Base-by-base conservation (phyloP, 2,329 filamentous ascomycete species). In the Monilinia polystroma region DNA sequence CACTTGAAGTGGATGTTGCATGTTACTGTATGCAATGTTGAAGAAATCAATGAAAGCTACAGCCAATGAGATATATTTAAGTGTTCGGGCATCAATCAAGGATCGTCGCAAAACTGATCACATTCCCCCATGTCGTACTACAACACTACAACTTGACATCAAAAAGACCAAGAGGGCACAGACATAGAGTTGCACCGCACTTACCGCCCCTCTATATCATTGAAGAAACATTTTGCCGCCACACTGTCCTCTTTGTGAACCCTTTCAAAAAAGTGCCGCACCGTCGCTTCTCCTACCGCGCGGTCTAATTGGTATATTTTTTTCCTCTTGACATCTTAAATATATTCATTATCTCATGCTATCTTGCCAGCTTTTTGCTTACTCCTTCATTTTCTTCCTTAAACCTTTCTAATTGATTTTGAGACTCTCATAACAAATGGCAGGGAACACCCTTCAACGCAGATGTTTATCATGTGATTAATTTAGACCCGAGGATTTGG, bases 151-250 rank as follows among this genome's bases (percentile, higher is more conserved):
- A 29, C 47, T 32, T 47, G 56, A 45, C 47, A 41, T 63, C 16
- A 58, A 29, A n/a, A n/a, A 29, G n/a, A 38, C 14, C 12, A 35
- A 35, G 3, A 35, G 32, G 32, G 23, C 63, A 58, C 41, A 58
- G n/a, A 43, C 58, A 29, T 47, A n/a, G 12, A 38, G 11, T 54
- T 26, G 12, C 54, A 58, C 45, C 54, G 54, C 43, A 65, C 29
- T 65, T 59, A 23, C 55, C 63, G 55, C 47, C 29, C 18, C 64
- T 45, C 64, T 60, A 51, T 49, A 35, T 43, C 45, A 51, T 60
- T 60, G 64, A 66, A 66, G 64, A 60, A 60, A 62, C 45, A 35
- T 26, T 45, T 60, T 66, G 55, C 45, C 55, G 64, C 55, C 35
- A 35, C 32, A 51, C 35, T 66, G 11, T 59, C 54, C 63, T 65